Percentiles rank a stretch among this genome's conserved stretches.
Conservation (phyloP, 495 filamentous ascomycete species). For the Penicillium coprophilum region DNA sequence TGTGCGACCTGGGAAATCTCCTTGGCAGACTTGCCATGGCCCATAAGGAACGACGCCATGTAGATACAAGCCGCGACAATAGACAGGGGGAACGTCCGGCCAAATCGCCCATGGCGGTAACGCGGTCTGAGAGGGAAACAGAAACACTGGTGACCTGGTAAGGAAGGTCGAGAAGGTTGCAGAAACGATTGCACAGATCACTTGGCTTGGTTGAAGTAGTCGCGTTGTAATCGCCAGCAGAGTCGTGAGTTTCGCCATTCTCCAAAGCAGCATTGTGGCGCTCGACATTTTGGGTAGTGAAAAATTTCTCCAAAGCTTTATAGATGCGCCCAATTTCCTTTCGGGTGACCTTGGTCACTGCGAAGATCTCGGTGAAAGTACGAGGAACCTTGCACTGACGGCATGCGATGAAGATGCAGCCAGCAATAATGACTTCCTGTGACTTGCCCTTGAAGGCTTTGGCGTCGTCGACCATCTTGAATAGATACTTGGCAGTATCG, state of each 20-base stretch:
- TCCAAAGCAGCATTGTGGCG: slow-evolving; percentile 50
- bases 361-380: slow-evolving; percentile 90
- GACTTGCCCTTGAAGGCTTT: slow-evolving; percentile 95
- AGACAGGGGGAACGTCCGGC: slow-evolving; percentile 92
- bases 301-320: slow-evolving; percentile 87
- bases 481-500: slow-evolving; percentile 88
- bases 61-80: slow-evolving; percentile 95
- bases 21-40: slow-evolving; percentile 72
- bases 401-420: slow-evolving; percentile 96
- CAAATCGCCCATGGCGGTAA: slow-evolving; percentile 69
- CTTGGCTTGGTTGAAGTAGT: slow-evolving; percentile 78
- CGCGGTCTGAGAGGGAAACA: slow-evolving; percentile 68
- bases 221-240: slow-evolving; percentile 62
- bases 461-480: slow-evolving; percentile 87
- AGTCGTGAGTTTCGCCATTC: slow-evolving; percentile 46
- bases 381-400: slow-evolving; percentile 82
- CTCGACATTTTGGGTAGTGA: slow-evolving; percentile 58
- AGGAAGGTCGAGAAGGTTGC: slow-evolving; percentile 71
- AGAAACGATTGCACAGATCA: slow-evolving; percentile 86
- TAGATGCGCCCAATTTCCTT: slow-evolving; percentile 97
- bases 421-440: slow-evolving; percentile 88
- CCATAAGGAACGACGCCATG: slow-evolving; percentile 84
- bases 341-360: slow-evolving; percentile 88
- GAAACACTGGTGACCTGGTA: slow-evolving; percentile 70
- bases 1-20: slow-evolving; percentile 78